Base-by-base conservation (phyloP, 2,329 filamentous ascomycete species). In the Penicillium crustosum region DNA sequence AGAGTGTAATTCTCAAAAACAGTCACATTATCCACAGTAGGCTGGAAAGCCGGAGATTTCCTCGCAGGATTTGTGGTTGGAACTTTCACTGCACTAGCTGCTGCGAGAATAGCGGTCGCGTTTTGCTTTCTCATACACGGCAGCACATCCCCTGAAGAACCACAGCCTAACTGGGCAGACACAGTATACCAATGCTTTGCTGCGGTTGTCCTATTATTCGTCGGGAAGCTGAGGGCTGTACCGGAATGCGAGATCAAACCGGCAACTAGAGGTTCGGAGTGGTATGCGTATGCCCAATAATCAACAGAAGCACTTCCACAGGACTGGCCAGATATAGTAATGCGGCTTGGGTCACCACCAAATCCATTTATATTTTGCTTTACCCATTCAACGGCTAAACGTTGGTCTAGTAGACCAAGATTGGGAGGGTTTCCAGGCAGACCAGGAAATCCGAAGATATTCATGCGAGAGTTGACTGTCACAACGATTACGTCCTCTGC, bases 341-440 rank as follows among this genome's bases (percentile, higher is more conserved):
- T 81, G n/a, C 70, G 68, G 68, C 67, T 39, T 1, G 77, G 69
- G 53, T 82, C 79, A 12, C 83, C 83, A 13, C 81, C 81, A 58
- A 85, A 85, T 1, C 69, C 68, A 6, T 64, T 75, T 19, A 83
- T 79, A 62, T 84, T 83, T 45, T 78, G 70, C 4, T 73, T 73
- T 0, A 81, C 68, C 82, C 82, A 85, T 67, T 83, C 78, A 0
- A 84, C 66, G 0, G 80, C 81, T 9, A 77, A 61, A 2, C 82
- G 76, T 62, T 84, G 82, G 60, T 86, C 83, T 8, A 79, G 73
- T 4, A 85, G 67, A 2, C 81, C 83, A 3, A 81, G 64, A 56
- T 85, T 85, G n/a, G 58, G 55, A 10, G 57, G 42, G 17, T 55
- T 42, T 6, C 67, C 70, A 8, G 69, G 65, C 12, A 72, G 71